A percentile compares a stretch with the other conserved stretches of the same genome.
Conservation (phyloP, 495 filamentous ascomycete genomes). For the Penicillium paxilli region DNA sequence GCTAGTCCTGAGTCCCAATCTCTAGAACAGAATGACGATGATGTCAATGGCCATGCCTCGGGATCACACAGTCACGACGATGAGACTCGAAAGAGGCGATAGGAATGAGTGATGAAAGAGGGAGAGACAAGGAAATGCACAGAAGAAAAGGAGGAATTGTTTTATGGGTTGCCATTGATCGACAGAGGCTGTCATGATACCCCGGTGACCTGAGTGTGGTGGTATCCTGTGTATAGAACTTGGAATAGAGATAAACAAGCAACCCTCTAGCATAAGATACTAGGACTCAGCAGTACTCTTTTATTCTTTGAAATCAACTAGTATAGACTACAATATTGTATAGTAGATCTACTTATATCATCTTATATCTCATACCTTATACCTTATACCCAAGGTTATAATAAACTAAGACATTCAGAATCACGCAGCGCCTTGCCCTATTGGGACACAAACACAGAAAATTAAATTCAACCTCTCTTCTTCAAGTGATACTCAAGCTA, state of each 20-base stretch:
- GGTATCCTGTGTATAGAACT: neutral
- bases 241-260: neutral
- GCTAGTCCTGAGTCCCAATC: constrained; percentile 65
- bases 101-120: neutral
- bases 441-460: constrained; percentile 2
- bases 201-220: constrained; percentile 10
- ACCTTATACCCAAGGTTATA: too few relatives aligned
- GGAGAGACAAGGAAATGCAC: neutral
- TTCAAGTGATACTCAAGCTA: neutral
- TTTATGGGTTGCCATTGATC: constrained; percentile 1
- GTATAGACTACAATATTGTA: too few relatives aligned
- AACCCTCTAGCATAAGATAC: too few relatives aligned
- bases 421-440: constrained; percentile 16
- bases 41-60: constrained; percentile 10
- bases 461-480: neutral
- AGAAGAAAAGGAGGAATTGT: neutral
- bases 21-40: constrained; percentile 27
- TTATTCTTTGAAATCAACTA: too few relatives aligned
- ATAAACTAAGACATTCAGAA: too few relatives aligned
- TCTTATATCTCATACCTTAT: too few relatives aligned
- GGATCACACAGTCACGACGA: constrained; percentile 29
- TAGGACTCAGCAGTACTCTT: too few relatives aligned
- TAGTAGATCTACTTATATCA: too few relatives aligned
- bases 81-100: constrained; percentile 30
- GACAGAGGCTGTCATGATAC: constrained; percentile 18